Conservation (phyloP, 495 filamentous ascomycete genomes). For the Penicillium cinerascens region DNA sequence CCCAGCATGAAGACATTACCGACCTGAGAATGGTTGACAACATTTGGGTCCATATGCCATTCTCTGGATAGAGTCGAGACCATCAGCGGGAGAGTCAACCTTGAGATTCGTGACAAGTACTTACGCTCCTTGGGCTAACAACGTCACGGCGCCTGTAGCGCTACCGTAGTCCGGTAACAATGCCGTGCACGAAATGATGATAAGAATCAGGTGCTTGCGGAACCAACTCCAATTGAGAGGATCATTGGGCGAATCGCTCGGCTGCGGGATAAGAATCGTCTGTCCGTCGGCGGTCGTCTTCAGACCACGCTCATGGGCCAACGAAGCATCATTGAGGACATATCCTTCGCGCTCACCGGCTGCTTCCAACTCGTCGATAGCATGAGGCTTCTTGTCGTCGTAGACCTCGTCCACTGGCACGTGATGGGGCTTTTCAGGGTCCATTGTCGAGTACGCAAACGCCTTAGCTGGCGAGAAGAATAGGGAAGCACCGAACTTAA, state of each 20-base stretch:
- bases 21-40: constrained; percentile 53
- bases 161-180: constrained; percentile 58
- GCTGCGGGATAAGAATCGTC: constrained; percentile 59
- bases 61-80: constrained; percentile 17
- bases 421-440: background rate
- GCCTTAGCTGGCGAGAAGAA: background rate
- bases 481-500: background rate
- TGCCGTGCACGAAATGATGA: constrained; percentile 49
- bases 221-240: constrained; percentile 56
- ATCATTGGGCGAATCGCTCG: constrained; percentile 52
- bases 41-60: constrained; percentile 45
- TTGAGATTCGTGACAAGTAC: background rate
- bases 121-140: constrained; percentile 49
- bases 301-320: constrained; percentile 11
- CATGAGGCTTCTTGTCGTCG: background rate
- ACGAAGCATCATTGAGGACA: constrained; percentile 16
- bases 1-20: constrained; percentile 60
- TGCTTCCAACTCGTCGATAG: constrained; percentile 14
- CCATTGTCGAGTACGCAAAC: background rate
- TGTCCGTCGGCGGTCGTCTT: constrained; percentile 25
- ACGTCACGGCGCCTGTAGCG: constrained; percentile 51
- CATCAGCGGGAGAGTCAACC: background rate
- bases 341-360: constrained; percentile 25
- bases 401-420: background rate
- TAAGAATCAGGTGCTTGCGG: constrained; percentile 53